phyloP scores from a whole-genome alignment of 2,329 filamentous ascomycete genomes.

The Fusarium bactridioides region DNA sequence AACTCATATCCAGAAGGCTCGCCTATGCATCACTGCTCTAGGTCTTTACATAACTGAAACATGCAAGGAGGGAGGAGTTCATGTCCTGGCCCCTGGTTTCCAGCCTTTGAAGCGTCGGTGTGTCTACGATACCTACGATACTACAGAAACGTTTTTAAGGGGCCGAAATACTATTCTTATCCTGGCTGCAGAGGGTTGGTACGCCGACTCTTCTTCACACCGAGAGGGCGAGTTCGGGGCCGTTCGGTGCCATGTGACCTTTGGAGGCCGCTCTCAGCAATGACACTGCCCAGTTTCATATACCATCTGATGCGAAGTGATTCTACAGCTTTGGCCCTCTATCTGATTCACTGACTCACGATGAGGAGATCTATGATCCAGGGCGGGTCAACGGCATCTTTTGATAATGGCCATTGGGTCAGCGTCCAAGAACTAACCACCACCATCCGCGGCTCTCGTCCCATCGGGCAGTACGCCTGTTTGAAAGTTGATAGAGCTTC shows the following conservation, averaged over 20 bases:
- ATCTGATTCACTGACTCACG: too few species aligned
- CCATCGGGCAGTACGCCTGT: not conserved
- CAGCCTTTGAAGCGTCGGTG: fast-evolving
- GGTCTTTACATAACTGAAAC: not conserved
- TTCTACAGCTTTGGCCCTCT: not conserved
- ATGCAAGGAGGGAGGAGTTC: not conserved
- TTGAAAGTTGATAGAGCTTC: not conserved
- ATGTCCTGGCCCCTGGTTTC: not conserved
- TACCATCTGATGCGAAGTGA: not conserved
- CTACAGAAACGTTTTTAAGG: not conserved
- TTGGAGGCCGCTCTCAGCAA: not conserved
- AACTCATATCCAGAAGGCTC: not conserved
- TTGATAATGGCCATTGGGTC: not conserved
- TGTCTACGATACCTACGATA: not conserved
- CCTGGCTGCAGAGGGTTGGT: too few species aligned
- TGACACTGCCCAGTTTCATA: not conserved
- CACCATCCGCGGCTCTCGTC: not conserved
- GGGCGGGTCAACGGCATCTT: not conserved
- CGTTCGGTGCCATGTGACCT: not conserved
- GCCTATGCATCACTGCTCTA: not conserved
- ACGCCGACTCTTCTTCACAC: too few species aligned
- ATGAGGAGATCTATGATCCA: not conserved
- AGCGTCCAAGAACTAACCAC: not conserved
- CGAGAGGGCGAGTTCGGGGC: not conserved
- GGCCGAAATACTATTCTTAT: too few species aligned